These are phyloP conservation scores for Cordyceps tenuipes DNA, from an alignment of 2,329 filamentous ascomycete genomes.

Conservation along the genomic window DNA sequence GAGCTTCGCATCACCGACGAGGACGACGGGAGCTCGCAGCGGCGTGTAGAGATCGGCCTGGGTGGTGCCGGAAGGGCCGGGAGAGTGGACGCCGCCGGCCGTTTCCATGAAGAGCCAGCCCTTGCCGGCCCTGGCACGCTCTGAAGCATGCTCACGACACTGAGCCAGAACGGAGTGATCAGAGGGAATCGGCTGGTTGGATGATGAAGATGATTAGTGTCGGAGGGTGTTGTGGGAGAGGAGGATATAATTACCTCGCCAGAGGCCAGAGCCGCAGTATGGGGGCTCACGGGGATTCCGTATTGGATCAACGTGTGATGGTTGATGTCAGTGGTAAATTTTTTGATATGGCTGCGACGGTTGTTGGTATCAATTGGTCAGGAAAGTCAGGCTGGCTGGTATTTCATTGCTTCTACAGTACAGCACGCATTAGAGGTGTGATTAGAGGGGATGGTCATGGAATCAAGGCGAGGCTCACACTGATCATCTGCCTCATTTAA, in stretches of 20 bases:
- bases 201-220: conserved; percentile 8
- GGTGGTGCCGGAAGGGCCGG: conserved; percentile 63
- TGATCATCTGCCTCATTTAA: conserved; percentile 60
- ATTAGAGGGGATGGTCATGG: neutral
- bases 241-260: conserved; percentile 29
- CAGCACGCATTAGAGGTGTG: neutral
- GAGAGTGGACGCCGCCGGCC: conserved; percentile 74
- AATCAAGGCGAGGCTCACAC: conserved; percentile 34
- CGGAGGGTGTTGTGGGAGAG: neutral
- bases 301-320: conserved; percentile 61
- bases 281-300: conserved; percentile 66
- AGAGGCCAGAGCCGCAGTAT: conserved; percentile 53
- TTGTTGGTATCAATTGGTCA: neutral
- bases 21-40: conserved; percentile 61
- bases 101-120: conserved; percentile 70
- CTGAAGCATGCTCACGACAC: conserved; percentile 36
- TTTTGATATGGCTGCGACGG: conserved; percentile 50
- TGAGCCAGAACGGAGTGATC: conserved; percentile 41
- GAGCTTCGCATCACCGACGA: conserved; percentile 66
- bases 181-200: conserved; percentile 37
- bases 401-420: conserved; percentile 1
- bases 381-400: neutral
- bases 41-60: conserved; percentile 73
- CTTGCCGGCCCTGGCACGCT: conserved; percentile 32
- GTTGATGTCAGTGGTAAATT: conserved; percentile 43